phyloP scores from a whole-genome alignment of 129 eudicot genomes.

The Arctium minus region DNA sequence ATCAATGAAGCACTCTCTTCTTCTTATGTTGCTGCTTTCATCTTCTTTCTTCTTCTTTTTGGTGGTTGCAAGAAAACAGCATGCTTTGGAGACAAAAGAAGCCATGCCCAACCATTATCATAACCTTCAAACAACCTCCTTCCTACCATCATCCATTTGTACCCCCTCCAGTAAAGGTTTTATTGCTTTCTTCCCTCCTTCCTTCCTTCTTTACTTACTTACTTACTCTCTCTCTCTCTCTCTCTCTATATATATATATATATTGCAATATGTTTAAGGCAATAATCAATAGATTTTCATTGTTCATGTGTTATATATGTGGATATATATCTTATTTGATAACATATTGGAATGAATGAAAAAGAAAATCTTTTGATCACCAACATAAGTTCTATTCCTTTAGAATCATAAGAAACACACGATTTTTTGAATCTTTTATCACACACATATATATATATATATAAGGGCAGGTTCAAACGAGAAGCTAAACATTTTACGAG shows the following conservation, averaged over 20 bases:
- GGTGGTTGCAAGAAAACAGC: not conserved
- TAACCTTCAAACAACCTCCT: constrained; percentile 14
- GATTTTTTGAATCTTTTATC: not conserved
- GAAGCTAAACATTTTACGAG: too few species aligned
- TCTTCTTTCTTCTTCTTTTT: constrained; percentile 16
- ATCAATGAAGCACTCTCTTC: not conserved
- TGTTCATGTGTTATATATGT: not conserved
- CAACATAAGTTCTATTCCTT: not conserved
- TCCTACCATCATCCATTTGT: constrained; percentile 28
- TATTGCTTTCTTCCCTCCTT: not conserved
- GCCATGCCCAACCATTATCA: constrained; percentile 20
- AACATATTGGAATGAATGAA: not conserved
- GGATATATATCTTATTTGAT: not conserved
- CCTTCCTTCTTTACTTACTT: not conserved
- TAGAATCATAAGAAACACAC: not conserved
- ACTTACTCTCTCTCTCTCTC: not conserved
- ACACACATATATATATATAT: too few species aligned
- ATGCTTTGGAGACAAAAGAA: not conserved
- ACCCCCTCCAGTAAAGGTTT: constrained; percentile 20
- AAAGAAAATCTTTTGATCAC: not conserved
- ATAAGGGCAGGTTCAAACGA: too few species aligned
- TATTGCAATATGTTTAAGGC: not conserved
- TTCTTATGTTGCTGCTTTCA: constrained; percentile 3
- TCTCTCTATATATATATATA: not conserved
- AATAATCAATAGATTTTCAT: not conserved